phyloP scores from a whole-genome alignment of 139 green algal species.

The Haematococcus sp. region DNA sequence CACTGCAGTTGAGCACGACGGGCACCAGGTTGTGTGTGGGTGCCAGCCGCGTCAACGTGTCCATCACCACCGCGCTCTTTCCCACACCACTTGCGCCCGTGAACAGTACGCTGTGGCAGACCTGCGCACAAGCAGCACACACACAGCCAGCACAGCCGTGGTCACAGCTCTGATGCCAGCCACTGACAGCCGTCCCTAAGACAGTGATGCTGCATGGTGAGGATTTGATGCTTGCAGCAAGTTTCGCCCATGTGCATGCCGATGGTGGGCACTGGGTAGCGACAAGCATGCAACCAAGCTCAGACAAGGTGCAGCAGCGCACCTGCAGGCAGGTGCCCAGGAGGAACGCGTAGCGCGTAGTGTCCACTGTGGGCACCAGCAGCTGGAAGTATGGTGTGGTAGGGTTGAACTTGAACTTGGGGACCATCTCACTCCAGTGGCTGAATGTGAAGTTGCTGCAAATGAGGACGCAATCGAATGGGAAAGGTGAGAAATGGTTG shows the following conservation, averaged over 20 bases:
- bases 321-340: constrained; percentile 36
- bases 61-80: constrained; percentile 65
- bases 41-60: constrained; percentile 33
- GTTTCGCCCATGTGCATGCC: no score
- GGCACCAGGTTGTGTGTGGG: constrained; percentile 1
- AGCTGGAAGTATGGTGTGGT: constrained; percentile 66
- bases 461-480: background rate
- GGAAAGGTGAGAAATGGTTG: no score
- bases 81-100: constrained; percentile 69
- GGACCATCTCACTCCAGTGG: constrained; percentile 58
- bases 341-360: constrained; percentile 44
- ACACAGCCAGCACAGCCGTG: background rate
- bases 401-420: constrained; percentile 58
- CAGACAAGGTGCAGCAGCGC: background rate
- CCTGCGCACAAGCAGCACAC: constrained; percentile 2
- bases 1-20: constrained; percentile 60
- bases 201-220: background rate
- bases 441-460: constrained; percentile 29
- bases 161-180: background rate
- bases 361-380: constrained; percentile 80
- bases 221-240: constrained; percentile 7
- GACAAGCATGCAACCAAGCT: no score
- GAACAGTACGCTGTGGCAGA: constrained; percentile 34
- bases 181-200: background rate
- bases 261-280: no score